Base-by-base conservation (phyloP, 768 basidiomycete species). In the Tremella fuciformis region DNA sequence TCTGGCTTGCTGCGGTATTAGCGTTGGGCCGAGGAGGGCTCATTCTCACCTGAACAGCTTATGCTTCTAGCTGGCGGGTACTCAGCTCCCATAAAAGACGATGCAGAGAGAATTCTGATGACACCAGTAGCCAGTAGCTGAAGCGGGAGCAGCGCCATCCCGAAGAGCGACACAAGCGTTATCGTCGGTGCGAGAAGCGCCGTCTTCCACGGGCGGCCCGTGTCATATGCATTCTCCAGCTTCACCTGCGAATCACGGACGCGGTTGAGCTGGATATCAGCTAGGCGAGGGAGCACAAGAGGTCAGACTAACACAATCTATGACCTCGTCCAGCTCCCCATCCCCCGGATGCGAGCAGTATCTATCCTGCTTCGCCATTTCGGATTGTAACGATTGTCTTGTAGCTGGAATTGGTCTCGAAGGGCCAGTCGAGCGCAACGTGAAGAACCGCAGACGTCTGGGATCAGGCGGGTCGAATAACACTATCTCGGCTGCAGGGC, bases 401-500 rank as follows among this genome's bases (percentile, higher is more conserved):
- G 42, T 4, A 4, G 42, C 3, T 46, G 42, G 16, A 6, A 15
- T 8, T 18, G 42, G 4, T 4, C 16, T 15, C 6, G 4, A 4
- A 4, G 42, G 42, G 18, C 16, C 4, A 25, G 49, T 19, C 25
- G 21, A 21, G 49, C 49, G 29, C 29, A 34, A 34, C 0, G 83
- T 76, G 65, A 89, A 85, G 62, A 86, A 88, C n/a, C 86, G 82
- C 58, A 88, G 77, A 3, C 84, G 83, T 4, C 77, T 73, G 16
- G 79, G 74, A 16, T 80, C 70, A 37, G 86, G 85, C 13, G 83
- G 81, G 47, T 76, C 71, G 68, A 86, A 88, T 52, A 80, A 78
- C 37, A 85, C 78, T 38, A 83, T 18, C 26, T 64, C 53, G 19
- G 50, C 29, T 13, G 53, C n/a, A 21, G 55, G 41, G 3, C 60